Percentiles rank a stretch among this genome's conserved stretches.
phyloP scores from a whole-genome alignment of 129 eudicot species.

The Lonicera japonica region DNA sequence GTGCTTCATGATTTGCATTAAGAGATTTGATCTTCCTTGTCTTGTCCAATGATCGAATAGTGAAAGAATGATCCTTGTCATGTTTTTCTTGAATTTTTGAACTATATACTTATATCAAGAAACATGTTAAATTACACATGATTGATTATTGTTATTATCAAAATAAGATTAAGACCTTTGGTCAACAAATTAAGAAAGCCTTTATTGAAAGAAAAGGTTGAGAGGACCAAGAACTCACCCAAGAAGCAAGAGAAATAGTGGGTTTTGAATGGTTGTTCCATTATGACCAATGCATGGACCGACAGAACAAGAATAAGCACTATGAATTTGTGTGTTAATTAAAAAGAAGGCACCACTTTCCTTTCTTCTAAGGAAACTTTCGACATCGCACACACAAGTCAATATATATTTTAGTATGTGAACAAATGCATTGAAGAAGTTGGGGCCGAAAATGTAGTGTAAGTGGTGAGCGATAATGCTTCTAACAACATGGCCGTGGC shows the following conservation, averaged over 20 bases:
- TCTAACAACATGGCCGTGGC: constrained; percentile 15
- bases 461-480: constrained; percentile 17
- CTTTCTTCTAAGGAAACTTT: constrained; percentile 7
- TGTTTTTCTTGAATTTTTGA: too few relatives aligned
- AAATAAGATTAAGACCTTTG: too few relatives aligned
- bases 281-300: constrained; percentile 16
- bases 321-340: constrained; percentile 16
- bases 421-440: constrained; percentile 12
- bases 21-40: too few relatives aligned
- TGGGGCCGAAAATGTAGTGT: constrained; percentile 7
- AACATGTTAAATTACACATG: too few relatives aligned
- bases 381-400: not conserved
- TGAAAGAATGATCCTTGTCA: too few relatives aligned
- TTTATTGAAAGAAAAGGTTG: not conserved
- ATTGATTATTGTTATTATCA: too few relatives aligned
- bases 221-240: not conserved
- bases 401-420: constrained; percentile 5
- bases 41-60: too few relatives aligned
- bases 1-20: too few relatives aligned
- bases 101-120: too few relatives aligned
- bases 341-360: not conserved
- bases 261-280: constrained; percentile 6
- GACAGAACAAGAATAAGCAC: constrained; percentile 9
- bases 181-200: constrained; percentile 1
- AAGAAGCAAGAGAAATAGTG: constrained; percentile 16